Base-by-base conservation (phyloP, 2,329 filamentous ascomycete species). In the Coccinonectria pachysandricola region DNA sequence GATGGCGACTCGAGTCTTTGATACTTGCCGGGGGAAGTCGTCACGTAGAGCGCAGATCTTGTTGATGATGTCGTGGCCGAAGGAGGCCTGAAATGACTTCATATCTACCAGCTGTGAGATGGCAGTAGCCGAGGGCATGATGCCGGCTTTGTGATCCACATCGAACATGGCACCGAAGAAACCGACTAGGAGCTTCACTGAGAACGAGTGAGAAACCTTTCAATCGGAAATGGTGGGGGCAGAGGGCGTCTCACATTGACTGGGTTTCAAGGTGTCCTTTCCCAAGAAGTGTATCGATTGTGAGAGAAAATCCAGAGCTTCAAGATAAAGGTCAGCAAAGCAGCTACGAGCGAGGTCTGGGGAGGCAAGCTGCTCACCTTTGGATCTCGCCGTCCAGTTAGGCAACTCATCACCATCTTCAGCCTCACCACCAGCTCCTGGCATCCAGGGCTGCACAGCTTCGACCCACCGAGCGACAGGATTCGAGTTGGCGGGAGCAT, bases 141-240 rank as follows among this genome's bases (percentile, higher is more conserved):
- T 63, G 20, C 70, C 70, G n/a, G 67, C 68, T 42, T 68, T 68
- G 49, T 72, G 68, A 36, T 74, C 69, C 27, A 68, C 62, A 3
- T 65, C 65, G 36, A 73, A 74, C 57, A 74, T 68, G 31, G 65
- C 63, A 9, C 64, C 62, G 30, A 75, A 75, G 51, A 73, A 75
- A 18, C 55, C 53, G 14, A 71, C 53, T 7, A 70, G 45, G 1
- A 68, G 46, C 25, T 62, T 60, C 16, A 68, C 55, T 59, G 24
- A 8, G 7, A 4, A 7, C 6, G n/a, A 23, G 21, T 48, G 15
- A 46, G 31, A 15, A 8, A 13, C 11, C 6, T 11, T 8, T 12
- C 23, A 15, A 4, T 15, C 14, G 8, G 9, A 4, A 12, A n/a
- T 20, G 12, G 11, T 15, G 17, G 11, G 22, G 16, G 8, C 3